Evolutionary conservation across 2,329 filamentous ascomycete species (phyloP).

Genomic region (Beauveria brongniartii): DNA sequence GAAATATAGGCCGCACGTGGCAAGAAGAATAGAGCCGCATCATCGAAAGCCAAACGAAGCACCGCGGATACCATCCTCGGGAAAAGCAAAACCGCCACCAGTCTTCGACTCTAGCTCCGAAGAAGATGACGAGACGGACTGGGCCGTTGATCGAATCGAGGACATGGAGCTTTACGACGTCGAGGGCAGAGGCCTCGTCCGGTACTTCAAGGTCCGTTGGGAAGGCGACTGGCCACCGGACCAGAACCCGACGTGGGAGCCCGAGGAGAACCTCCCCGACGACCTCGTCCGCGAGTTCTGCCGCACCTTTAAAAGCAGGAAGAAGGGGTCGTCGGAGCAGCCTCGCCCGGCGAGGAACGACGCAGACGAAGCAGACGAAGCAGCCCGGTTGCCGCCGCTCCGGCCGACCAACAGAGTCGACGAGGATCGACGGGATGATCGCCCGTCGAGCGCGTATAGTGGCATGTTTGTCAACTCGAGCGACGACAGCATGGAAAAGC

Average conservation of each 20-base stretch:
- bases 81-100: not conserved
- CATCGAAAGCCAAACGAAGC: not conserved
- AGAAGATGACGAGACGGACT: constrained; percentile 22
- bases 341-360: not conserved
- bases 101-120: not conserved
- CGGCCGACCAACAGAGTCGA: not conserved
- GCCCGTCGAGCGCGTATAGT: not conserved
- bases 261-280: constrained; percentile 39
- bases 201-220: constrained; percentile 47
- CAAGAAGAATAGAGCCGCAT: not conserved
- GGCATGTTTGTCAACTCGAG: constrained; percentile 9
- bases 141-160: constrained; percentile 38
- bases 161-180: constrained; percentile 31
- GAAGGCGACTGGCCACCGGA: constrained; percentile 47
- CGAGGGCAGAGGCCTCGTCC: constrained; percentile 26
- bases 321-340: not conserved
- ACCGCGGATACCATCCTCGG: not conserved
- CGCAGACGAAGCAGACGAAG: not conserved
- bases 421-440: not conserved
- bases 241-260: constrained; percentile 53
- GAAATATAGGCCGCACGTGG: not conserved
- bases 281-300: constrained; percentile 34
- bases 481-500: not conserved
- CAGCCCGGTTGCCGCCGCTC: not conserved
- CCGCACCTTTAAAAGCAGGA: constrained; percentile 15